Evolutionary conservation across 164 flowering plant species (phyloP), one percentile per base, ranked within the genome.

Genomic region (Houttuynia cordata): DNA sequence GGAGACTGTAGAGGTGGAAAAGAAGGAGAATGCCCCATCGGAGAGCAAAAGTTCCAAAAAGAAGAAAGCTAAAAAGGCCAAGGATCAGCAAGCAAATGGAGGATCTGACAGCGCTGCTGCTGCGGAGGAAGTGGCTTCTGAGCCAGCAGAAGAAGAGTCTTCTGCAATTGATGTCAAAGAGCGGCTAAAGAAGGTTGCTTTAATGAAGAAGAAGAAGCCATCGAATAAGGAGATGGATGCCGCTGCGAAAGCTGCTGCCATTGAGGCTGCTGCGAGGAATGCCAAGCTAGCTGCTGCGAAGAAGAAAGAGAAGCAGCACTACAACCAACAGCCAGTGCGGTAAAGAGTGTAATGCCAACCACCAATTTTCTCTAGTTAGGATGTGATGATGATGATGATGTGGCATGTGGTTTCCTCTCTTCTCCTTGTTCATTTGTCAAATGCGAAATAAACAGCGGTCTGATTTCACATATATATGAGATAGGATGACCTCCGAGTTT

Each of bases 251-350:
- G 91, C 93, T 56, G 97, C 91, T 53, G 93, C 96, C 3, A 57
- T 67, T 25, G 96, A 85, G 71, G 92, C 90, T 42, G 85, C 92
- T 40, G 83, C 87, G 18, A 83, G 96, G 76, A 79, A 71, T 65
- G 89, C 93, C 51, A 85, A 62, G 69, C 85, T 92, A 54, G 97
- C 96, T 45, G 99, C 99, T 22, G 95, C 97, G 51, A 94, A 94
- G 87, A 94, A 94, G 74, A 94, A 88, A 68, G 92, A 88, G 74
- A 88, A 85, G 75, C 81, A 76, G 63, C 96, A 88, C 61, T 88
- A 85, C 75, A 88, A 85, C 75, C 80, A 71, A 79, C 87, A 84
- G 69, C 87, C 87, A 0, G 70, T 75, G 51, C 70, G 85, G 77
- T 82, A 76, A 79, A 23, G 57, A 17, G 56, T 21, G 23, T 15